These are phyloP conservation scores for Talinum fruticosum DNA, from an alignment of 148 eudicot species.

Conservation along the genomic window DNA sequence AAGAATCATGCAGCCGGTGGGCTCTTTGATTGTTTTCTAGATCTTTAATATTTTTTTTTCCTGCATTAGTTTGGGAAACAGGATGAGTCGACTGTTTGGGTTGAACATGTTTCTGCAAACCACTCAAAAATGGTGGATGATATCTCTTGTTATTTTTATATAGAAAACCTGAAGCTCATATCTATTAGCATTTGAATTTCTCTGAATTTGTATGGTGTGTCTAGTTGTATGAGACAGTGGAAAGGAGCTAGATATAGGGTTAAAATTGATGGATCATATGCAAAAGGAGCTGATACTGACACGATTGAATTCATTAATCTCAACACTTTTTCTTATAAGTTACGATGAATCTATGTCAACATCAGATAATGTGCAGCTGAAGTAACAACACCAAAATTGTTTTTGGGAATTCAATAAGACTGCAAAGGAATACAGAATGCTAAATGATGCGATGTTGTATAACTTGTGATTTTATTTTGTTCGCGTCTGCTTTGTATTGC, in stretches of 20 bases:
- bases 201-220: too few relatives aligned
- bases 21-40: neutral
- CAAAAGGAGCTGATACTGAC: neutral
- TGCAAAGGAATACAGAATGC: neutral
- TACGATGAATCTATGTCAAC: neutral
- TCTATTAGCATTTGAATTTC: too few relatives aligned
- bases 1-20: neutral
- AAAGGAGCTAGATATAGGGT: neutral
- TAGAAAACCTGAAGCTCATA: too few relatives aligned
- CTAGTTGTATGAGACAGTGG: neutral
- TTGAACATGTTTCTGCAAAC: neutral
- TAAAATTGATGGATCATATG: neutral
- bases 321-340: neutral
- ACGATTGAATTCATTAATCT: neutral
- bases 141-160: neutral
- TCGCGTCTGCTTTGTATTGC: neutral
- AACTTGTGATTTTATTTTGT: neutral
- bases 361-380: neutral
- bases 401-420: neutral
- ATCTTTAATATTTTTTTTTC: neutral
- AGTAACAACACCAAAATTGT: neutral
- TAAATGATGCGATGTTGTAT: neutral
- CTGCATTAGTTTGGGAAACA: neutral
- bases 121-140: neutral
- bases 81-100: neutral